phyloP scores from a whole-genome alignment of 2,329 filamentous ascomycete species.

The Hansfordia pulvinata region DNA sequence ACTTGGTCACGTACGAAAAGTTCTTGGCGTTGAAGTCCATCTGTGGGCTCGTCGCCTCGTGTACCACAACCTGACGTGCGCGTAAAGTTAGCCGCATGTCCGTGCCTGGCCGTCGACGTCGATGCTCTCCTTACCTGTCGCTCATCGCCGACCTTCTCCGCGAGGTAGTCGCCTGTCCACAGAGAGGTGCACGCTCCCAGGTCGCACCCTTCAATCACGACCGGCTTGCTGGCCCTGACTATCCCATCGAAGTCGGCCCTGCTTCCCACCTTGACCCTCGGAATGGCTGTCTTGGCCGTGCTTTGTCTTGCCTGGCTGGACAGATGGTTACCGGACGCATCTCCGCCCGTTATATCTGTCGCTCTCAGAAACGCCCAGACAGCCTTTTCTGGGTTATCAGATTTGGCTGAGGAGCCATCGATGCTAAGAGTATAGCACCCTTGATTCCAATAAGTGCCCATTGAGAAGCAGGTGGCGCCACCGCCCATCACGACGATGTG shows the following conservation, averaged over 20 bases:
- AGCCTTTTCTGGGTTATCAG: too few relatives aligned
- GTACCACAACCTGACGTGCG: slow-evolving; percentile 49
- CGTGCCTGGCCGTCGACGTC: background rate
- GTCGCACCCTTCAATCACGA: slow-evolving; percentile 50
- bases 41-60: slow-evolving; percentile 48
- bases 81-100: slow-evolving; percentile 1
- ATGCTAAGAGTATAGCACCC: too few relatives aligned
- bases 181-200: slow-evolving; percentile 52
- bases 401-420: too few relatives aligned
- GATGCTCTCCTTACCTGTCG: slow-evolving; percentile 36
- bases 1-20: slow-evolving; percentile 59
- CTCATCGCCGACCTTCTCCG: slow-evolving; percentile 42
- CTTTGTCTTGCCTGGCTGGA: slow-evolving; percentile 27
- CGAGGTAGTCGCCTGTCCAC: slow-evolving; percentile 61
- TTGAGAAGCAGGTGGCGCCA: slow-evolving; percentile 80
- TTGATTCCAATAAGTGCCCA: slow-evolving; percentile 74
- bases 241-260: slow-evolving; percentile 45
- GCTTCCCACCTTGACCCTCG: slow-evolving; percentile 36
- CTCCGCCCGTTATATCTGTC: background rate
- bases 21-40: slow-evolving; percentile 82
- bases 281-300: slow-evolving; percentile 24
- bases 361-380: background rate
- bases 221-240: slow-evolving; percentile 42
- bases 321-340: background rate
- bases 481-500: slow-evolving; percentile 58